Conservation (phyloP, 148 eudicot species). For the Nyssa sinensis region DNA sequence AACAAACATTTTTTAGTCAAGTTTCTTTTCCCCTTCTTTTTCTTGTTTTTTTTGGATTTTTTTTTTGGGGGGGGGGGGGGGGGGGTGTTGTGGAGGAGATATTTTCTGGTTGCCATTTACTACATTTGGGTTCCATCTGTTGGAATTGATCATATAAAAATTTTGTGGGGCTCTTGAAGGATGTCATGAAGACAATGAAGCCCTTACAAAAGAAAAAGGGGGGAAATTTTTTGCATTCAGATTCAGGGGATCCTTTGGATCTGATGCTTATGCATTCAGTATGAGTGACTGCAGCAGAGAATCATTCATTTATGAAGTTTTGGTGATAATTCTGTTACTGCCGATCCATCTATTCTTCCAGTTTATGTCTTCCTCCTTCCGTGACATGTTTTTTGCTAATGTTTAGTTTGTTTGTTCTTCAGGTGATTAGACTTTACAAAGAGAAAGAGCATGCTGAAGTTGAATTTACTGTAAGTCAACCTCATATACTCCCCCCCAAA, state of each 20-base stretch:
- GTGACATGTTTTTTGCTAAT: constrained; percentile 1
- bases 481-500: not conserved
- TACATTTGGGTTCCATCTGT: not conserved
- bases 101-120: not conserved
- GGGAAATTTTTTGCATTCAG: not conserved
- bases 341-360: not conserved
- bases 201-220: not conserved
- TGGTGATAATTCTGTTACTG: not conserved
- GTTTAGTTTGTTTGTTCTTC: constrained; percentile 15
- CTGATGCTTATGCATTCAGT: not conserved
- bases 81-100: not conserved
- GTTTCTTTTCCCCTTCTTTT: not conserved
- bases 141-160: no score
- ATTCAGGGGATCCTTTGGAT: not conserved
- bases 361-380: not conserved
- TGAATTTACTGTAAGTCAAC: constrained; percentile 66
- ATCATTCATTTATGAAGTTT: not conserved
- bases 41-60: not conserved
- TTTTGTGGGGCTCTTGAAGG: not conserved
- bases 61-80: no score
- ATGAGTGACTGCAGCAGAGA: not conserved
- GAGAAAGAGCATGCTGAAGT: constrained; percentile 84
- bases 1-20: not conserved
- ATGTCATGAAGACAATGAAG: not conserved
- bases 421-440: constrained; percentile 76